Base-by-base conservation (phyloP, 2,329 filamentous ascomycete species). In the Xylariaceae sp. region DNA sequence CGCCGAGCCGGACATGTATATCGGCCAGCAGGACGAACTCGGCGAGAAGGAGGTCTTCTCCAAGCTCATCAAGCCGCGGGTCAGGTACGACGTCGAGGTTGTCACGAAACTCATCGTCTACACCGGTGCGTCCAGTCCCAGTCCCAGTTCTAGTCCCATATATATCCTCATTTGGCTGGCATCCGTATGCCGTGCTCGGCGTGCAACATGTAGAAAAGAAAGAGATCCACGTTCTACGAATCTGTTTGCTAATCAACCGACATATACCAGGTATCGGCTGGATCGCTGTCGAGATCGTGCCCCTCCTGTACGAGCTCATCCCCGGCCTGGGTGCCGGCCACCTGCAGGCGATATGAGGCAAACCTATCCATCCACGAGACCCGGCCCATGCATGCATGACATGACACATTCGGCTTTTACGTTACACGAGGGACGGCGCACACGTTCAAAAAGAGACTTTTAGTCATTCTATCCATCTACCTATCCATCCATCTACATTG, bases 31-130 rank as follows among this genome's bases (percentile, higher is more conserved):
- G 47, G 77, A 82, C 44, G 81, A 83, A 64, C 66, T 83, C 21
- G 86, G 86, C 46, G 88, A 92, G 71, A 83, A 81, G 64, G 89
- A 96, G 70, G 88, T 98, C 72, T 97, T 98, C 73, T 89, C 87
- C 44, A 86, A 83, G 70, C 80, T 98, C 52, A 88, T 92, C 61
- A 91, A 89, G 75, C 92, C 95, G 47, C 86, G 95, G 64, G 93
- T 97, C 57, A 82, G 93, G 65, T 99, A 98, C 70, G 95, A 99
- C 74, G 93, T 98, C n/a, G 95, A 99, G 74, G 93, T 99, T 40
- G 89, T 99, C 40, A 98, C 95, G 4, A 98, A 97, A 76, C 75
- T 99, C 58, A 89, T 99, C 66, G 91, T 99, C 20, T 99, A 99
- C 77, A 84, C 89, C 56, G 95, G 93, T 91, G 77, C 74, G 86